Evolutionary conservation across 139 green algal species (phyloP), one percentile per base, ranked within the genome.

Genomic region (Chlorella sorokiniana): DNA sequence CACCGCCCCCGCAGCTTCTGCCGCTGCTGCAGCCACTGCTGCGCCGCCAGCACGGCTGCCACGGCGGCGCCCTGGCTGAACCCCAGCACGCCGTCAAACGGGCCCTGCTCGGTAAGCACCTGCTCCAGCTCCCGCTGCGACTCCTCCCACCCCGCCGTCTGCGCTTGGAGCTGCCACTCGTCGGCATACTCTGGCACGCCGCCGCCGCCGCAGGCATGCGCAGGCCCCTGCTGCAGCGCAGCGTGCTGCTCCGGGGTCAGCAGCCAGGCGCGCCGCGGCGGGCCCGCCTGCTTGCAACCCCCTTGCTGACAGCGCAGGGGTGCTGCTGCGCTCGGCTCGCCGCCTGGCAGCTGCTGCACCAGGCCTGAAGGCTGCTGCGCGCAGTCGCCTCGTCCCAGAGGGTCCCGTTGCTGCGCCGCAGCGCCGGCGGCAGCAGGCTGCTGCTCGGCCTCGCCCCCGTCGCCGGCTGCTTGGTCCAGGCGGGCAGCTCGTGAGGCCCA

Each of bases 21-120:
- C 82, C 90, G 85, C 80, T 88, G 74, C 64, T 59, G 38, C 63
- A 69, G 25, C 6, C 37, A 72, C 65, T 72, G 65, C 52, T 45
- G 54, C 54, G 88, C 84, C 38, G 51, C 79, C 42, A 94, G 76
- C 16, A 78, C 56, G 0, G 88, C 89, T 1, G 84, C 87, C 20
- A 93, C 82, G 3, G 81, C 81, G 0, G 88, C 87, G 22, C 76
- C 93, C 84, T 97, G 95, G 5, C 90, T 96, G 67, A 98, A 97
- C 2, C 94, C 94, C 44, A 97, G 74, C 8, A 98, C 81, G 20
- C 94, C 94, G 63, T 98, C 93, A 74, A 95, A 94, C 0, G 90
- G 92, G 0, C 91, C 89, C 14, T 82, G 51, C 5, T 83, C 59
- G 51, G 1, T 3, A 20, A 96, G 44, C 29, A 83, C 86, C 1